phyloP scores from a whole-genome alignment of 148 eudicot species.

The Cornus kousa region DNA sequence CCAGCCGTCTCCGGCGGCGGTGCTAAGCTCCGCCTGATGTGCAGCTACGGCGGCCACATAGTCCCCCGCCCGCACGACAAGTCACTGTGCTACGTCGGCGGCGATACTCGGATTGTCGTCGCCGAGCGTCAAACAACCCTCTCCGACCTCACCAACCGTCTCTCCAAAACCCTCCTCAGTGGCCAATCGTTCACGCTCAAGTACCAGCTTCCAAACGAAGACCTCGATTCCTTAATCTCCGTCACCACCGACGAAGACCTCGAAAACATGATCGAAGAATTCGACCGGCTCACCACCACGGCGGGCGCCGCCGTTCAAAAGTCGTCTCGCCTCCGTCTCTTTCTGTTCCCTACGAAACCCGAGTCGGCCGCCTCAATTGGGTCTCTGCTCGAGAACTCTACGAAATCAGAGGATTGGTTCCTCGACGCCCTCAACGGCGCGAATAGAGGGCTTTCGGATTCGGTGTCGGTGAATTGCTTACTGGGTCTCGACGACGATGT shows the following conservation, averaged over 20 bases:
- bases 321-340: conserved; percentile 52
- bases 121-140: conserved; percentile 52
- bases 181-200: conserved; percentile 43
- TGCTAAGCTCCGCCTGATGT: conserved; percentile 77
- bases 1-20: neutral
- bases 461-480: conserved; percentile 60
- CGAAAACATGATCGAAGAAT: conserved; percentile 85
- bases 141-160: conserved; percentile 41
- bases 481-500: conserved; percentile 55
- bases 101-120: conserved; percentile 80
- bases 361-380: conserved; percentile 45
- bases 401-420: conserved; percentile 78
- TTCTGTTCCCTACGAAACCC: conserved; percentile 46
- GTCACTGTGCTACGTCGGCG: conserved; percentile 80
- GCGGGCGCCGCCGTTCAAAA: conserved; percentile 4
- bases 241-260: conserved; percentile 80
- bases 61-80: conserved; percentile 91
- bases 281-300: conserved; percentile 44
- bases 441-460: conserved; percentile 47
- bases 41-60: conserved; percentile 89
- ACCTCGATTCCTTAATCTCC: conserved; percentile 79
- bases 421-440: conserved; percentile 58
- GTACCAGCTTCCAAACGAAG: conserved; percentile 82
- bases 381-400: conserved; percentile 43
- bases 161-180: conserved; percentile 50